Base-by-base conservation (phyloP, 495 filamentous ascomycete species). In the Chaetomidium leptoderma region DNA sequence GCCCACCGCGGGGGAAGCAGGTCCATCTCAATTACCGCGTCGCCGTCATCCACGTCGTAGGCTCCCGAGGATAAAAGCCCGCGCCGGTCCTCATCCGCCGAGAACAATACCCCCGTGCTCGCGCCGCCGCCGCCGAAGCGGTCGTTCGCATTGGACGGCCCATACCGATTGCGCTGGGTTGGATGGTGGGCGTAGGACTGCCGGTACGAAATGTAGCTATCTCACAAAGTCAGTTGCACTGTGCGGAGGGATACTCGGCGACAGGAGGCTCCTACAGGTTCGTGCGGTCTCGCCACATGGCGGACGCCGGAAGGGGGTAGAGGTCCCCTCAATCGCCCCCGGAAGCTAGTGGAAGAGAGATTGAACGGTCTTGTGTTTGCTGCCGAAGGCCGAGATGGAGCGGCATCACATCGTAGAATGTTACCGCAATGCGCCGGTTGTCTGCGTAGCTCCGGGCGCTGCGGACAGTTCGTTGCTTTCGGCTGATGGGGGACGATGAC, bases 21-120 rank as follows among this genome's bases (percentile, higher is more conserved):
- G 72, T 97, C 92, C 93, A 98, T 97, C 77, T 98, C 93, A 62
- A 98, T 98, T 49, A 98, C 83, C 17, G 90, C 88, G 70, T 97
- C 93, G 60, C 91, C 92, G 62, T 83, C 80, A 70, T 96, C 91
- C 66, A 88, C 83, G 45, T 91, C 88, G 70, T 88, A 88, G 44
- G 81, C 87, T 58, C 81, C 85, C 9, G 81, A 74, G 58, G 91
- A 88, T 69, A 97, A 87, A 59, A 98, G 86, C 19, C 92, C 89
- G 49, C 88, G 87, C 62, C 90, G 87, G 76, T 97, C 92, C 63
- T 87, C 80, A 54, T 71, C 70, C 11, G 70, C 71, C 35, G 66
- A 63, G 59, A 80, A 62, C 68, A 72, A 59, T 19, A 66, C 68
- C 11, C 63, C 66, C 10, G 63, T 62, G 64, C 71, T 69, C 43